These are phyloP conservation scores for Mycena albidolilacea DNA, from an alignment of 768 basidiomycete genomes.

Conservation along the genomic window DNA sequence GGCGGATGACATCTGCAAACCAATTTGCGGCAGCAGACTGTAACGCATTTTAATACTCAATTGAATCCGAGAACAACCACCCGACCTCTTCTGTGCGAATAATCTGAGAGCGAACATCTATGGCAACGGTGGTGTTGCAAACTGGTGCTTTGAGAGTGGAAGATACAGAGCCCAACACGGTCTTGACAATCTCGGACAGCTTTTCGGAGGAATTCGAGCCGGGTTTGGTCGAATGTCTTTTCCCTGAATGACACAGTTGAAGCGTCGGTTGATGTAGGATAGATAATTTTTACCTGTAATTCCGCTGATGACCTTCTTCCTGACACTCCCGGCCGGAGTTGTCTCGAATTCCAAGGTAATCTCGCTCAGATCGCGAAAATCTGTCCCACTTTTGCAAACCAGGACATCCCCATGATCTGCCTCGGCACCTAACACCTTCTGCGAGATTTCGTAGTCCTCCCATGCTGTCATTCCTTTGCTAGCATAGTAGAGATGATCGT, in stretches of 20 bases:
- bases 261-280: neutral
- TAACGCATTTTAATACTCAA: neutral
- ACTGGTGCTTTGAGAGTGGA: conserved; percentile 81
- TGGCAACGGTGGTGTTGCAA: conserved; percentile 74
- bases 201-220: conserved; percentile 67
- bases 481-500: conserved; percentile 88
- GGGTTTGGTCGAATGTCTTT: conserved; percentile 74
- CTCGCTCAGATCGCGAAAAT: conserved; percentile 91
- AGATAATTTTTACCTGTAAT: conserved; percentile 65
- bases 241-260: conserved; percentile 59
- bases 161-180: conserved; percentile 77
- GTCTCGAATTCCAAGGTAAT: conserved; percentile 73
- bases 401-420: conserved; percentile 80
- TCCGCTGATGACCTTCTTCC: conserved; percentile 73
- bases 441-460: conserved; percentile 72
- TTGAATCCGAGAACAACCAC: conserved; percentile 7
- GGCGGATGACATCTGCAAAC: conserved; percentile 88
- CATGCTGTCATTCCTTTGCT: conserved; percentile 76
- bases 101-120: conserved; percentile 83
- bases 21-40: conserved; percentile 84
- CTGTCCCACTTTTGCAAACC: conserved; percentile 89
- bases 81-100: conserved; percentile 82
- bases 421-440: conserved; percentile 75
- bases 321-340: conserved; percentile 72
- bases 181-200: conserved; percentile 72